Percentiles rank a stretch among this genome's conserved stretches.
Conservation (phyloP, 495 filamentous ascomycete species). For the Hypomontagnella submonticulosa region DNA sequence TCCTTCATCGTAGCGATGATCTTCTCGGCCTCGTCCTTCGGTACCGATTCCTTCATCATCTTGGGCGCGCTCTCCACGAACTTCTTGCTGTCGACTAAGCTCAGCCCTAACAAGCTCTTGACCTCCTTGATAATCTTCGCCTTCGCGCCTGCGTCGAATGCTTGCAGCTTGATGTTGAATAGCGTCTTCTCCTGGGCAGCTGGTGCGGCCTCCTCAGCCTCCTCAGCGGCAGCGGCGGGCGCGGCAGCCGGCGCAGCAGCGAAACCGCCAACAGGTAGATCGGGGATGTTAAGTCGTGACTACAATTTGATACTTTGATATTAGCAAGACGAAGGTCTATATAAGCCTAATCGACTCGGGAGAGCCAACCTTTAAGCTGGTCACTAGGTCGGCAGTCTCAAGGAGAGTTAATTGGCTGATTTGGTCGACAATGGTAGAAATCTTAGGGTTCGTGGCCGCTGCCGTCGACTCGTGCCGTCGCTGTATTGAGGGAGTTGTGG, state of each 20-base stretch:
- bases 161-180: conserved; percentile 92
- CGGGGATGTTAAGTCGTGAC: conserved; percentile 97
- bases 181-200: conserved; percentile 93
- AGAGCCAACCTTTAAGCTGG: conserved; percentile 79
- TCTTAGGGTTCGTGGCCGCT: conserved; percentile 82
- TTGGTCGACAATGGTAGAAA: conserved; percentile 92
- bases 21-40: conserved; percentile 99
- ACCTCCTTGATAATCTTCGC: conserved; percentile 99
- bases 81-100: conserved; percentile 99
- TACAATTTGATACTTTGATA: conserved; percentile 58
- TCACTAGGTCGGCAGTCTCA: conserved; percentile 95
- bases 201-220: conserved; percentile 86
- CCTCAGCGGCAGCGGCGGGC: conserved; percentile 70
- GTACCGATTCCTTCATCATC: conserved; percentile 96
- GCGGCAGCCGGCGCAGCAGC: conserved; percentile 66
- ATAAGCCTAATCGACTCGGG: conserved; percentile 2
- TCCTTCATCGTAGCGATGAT: conserved; percentile 93
- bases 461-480: conserved; percentile 81
- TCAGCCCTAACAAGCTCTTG: conserved; percentile 93
- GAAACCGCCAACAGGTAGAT: conserved; percentile 90
- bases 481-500: conserved; percentile 49
- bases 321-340: conserved; percentile 30
- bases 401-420: conserved; percentile 97
- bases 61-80: conserved; percentile 98
- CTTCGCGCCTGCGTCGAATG: conserved; percentile 88